Base-by-base conservation (phyloP, 208 protist species). In the Acanthamoeba healyi region DNA sequence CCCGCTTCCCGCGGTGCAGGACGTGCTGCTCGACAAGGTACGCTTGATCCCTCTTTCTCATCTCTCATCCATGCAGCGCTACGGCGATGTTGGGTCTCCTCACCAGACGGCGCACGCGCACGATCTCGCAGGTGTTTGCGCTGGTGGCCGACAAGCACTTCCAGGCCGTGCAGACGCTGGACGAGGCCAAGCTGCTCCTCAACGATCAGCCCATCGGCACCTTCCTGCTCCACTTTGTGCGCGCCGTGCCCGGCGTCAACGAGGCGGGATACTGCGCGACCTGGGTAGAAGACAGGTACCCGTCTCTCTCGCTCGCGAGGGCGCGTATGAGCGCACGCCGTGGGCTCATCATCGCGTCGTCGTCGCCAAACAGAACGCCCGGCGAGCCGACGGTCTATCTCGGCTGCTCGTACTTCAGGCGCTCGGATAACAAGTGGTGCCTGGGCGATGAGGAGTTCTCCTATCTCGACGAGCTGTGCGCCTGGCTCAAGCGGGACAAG, bases 231-330 rank as follows among this genome's bases (percentile, higher is more conserved):
- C 74, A 84, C 44, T 84, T 84, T 36, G 74, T 84, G 26, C 74
- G 74, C 40, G 42, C 74, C 1, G 42, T 56, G 15, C 74, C 74
- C 4, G 74, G 74, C 26, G 34, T 17, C 74, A 84, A 49, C 44
- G 42, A 84, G n/a, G 26, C 36, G n/a, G 29, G 74, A 22, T 84
- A 56, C 42, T 84, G 74, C 17, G 74, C 74, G 5, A 84, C 74
- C 36, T 84, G 74, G 74, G 74, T 84, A 6, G 74, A 84, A 56
- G 74, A 84, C 74, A 84, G 56, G 74, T 84, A 56, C 74, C 42
- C n/a, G 5, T 19, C 10, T 56, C 42, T 9, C 32, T 54, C n/a
- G 10, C 74, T 0, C 32, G 2, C 44, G 44, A 49, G 44, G 9
- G 44, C 44, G 44, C 44, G 44, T 49, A 12, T 49, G 44, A 15